A percentile compares a stretch with the other conserved stretches of the same genome.
Evolutionary conservation across 305 asterid genomes (phyloP).

Genomic region (Fraxinus platypoda): DNA sequence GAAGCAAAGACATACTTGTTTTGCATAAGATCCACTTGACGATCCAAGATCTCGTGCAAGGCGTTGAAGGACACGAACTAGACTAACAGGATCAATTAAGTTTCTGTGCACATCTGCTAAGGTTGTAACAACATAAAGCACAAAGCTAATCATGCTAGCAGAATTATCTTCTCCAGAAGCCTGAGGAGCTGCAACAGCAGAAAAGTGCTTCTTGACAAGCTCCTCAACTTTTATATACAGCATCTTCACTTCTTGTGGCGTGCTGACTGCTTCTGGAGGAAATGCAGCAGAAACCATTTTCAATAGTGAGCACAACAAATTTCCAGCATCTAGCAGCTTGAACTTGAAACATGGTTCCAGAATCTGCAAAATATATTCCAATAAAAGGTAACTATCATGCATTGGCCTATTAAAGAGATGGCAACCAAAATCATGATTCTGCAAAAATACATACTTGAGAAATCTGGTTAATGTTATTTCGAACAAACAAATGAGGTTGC

Average conservation of each 20-base stretch:
- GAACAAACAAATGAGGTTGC: constrained; percentile 94
- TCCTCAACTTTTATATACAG: constrained; percentile 96
- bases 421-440: constrained; percentile 24
- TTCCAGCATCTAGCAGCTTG: constrained; percentile 99
- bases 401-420: constrained; percentile 14
- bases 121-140: constrained; percentile 81
- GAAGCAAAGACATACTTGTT: constrained; percentile 66
- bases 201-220: constrained; percentile 95
- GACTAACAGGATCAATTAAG: constrained; percentile 76
- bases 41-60: constrained; percentile 91
- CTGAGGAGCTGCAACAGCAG: constrained; percentile 88
- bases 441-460: constrained; percentile 64
- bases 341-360: constrained; percentile 98
- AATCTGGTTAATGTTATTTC: constrained; percentile 90
- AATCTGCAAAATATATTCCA: constrained; percentile 51
- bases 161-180: constrained; percentile 90
- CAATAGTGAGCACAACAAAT: constrained; percentile 84
- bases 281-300: constrained; percentile 95
- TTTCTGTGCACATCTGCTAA: constrained; percentile 88
- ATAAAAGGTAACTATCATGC: constrained; percentile 13
- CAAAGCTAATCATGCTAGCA: constrained; percentile 92
- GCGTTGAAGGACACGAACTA: constrained; percentile 96
- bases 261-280: constrained; percentile 78
- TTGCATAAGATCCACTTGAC: constrained; percentile 67
- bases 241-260: constrained; percentile 85